These are phyloP conservation scores for Pythium brachiatum DNA, from an alignment of 352 stramenopile genomes.

Conservation along the genomic window DNA sequence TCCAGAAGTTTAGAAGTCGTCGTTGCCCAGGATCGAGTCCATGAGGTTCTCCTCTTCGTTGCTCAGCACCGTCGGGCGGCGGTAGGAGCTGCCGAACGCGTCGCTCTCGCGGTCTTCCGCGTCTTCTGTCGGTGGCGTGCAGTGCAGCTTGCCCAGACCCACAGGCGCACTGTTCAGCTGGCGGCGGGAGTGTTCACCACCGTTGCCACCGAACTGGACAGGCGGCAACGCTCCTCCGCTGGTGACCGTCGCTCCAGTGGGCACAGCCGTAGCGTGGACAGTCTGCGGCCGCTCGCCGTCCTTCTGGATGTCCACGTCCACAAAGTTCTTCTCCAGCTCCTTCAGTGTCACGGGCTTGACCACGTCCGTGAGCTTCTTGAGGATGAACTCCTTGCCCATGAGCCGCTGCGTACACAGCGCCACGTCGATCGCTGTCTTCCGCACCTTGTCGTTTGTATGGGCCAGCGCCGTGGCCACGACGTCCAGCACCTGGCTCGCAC, in stretches of 20 bases:
- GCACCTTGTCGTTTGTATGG: conserved; percentile 69
- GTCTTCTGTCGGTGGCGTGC: conserved; percentile 38
- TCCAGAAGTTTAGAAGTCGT: conserved; percentile 23
- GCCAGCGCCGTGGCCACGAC: conserved; percentile 43
- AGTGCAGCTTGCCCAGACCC: conserved; percentile 62
- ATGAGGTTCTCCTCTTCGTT: conserved; percentile 85
- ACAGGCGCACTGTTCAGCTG: conserved; percentile 71
- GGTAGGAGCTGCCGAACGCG: conserved; percentile 5
- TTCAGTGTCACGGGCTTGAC: conserved; percentile 78
- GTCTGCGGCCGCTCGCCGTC: conserved; percentile 50
- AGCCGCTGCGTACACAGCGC: conserved; percentile 71
- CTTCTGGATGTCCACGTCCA: conserved; percentile 43
- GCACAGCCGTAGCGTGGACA: conserved; percentile 39
- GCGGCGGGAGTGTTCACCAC: conserved; percentile 42
- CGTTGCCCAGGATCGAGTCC: conserved; percentile 63
- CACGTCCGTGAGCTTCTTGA: conserved; percentile 58
- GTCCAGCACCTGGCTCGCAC: conserved; percentile 49
- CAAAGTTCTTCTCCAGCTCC: conserved; percentile 84
- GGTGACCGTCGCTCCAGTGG: conserved; percentile 1
- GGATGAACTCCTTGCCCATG: conserved; percentile 66
- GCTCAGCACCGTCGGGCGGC: conserved; percentile 46
- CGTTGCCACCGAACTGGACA: conserved; percentile 35
- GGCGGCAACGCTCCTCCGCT: conserved; percentile 30
- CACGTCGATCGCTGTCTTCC: conserved; percentile 74
- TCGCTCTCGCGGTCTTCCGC: conserved; percentile 17